phyloP scores from a whole-genome alignment of 192 early-diverging fungal species.

The Podila minutissima region DNA sequence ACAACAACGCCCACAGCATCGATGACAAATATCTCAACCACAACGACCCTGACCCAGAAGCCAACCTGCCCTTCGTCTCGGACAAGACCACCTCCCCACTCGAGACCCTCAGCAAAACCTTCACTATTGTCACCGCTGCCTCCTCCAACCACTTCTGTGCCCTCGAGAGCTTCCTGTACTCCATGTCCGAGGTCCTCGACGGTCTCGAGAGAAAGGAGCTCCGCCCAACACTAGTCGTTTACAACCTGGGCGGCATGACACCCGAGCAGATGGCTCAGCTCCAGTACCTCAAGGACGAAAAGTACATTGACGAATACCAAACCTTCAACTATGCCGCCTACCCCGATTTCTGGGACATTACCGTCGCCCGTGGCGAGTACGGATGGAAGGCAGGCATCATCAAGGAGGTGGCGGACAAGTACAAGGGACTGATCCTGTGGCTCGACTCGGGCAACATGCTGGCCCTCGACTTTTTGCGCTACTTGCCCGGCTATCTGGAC shows the following conservation, averaged over 20 bases:
- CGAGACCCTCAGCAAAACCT: constrained; percentile 33
- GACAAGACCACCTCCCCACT: constrained; percentile 32
- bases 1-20: constrained; percentile 9
- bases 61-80: constrained; percentile 20
- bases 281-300: constrained; percentile 52
- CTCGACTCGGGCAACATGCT: constrained; percentile 61
- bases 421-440: constrained; percentile 58
- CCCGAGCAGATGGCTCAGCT: constrained; percentile 51
- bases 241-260: constrained; percentile 62
- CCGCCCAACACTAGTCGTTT: constrained; percentile 59
- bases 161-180: constrained; percentile 60
- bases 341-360: constrained; percentile 63
- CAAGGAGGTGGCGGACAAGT: constrained; percentile 54
- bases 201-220: constrained; percentile 31
- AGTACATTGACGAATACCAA: constrained; percentile 56
- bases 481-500: constrained; percentile 50
- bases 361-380: constrained; percentile 59
- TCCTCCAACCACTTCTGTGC: constrained; percentile 65
- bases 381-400: constrained; percentile 67
- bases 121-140: constrained; percentile 62
- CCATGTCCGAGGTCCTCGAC: constrained; percentile 48
- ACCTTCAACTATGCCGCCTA: constrained; percentile 56
- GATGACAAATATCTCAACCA: constrained; percentile 25
- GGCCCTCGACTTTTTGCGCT: constrained; percentile 56
- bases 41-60: constrained; percentile 8